Percentiles rank a stretch among this genome's conserved stretches.
phyloP scores from a whole-genome alignment of 441 rosid genomes.

The Erodium texanum region DNA sequence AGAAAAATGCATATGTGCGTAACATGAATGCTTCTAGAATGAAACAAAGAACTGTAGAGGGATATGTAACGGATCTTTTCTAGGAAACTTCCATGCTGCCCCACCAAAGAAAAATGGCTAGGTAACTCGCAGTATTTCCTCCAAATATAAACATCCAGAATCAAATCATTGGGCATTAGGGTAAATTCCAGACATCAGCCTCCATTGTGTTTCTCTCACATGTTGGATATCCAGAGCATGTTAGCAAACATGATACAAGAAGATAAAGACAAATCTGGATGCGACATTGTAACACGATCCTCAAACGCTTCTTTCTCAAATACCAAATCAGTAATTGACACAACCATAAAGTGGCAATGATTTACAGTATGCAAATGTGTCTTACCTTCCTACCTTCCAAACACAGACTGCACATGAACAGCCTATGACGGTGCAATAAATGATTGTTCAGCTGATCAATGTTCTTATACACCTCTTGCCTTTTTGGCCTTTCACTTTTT shows the following conservation, averaged over 20 bases:
- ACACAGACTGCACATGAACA: slow-evolving; percentile 30
- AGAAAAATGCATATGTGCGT: not conserved
- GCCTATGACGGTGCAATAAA: slow-evolving; percentile 26
- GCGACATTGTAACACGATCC: not conserved
- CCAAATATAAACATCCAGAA: slow-evolving; percentile 4
- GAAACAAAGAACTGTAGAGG: not conserved
- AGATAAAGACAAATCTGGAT: slow-evolving; percentile 1
- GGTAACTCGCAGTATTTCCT: not conserved
- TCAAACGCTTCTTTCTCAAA: not conserved
- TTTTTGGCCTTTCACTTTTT: slow-evolving; percentile 19
- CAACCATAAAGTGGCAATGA: not conserved
- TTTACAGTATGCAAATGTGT: slow-evolving; percentile 4
- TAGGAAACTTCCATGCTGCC: slow-evolving; percentile 3
- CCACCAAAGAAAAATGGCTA: not conserved
- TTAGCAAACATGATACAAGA: not conserved
- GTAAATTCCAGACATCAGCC: slow-evolving; percentile 6
- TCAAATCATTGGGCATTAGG: slow-evolving; percentile 1
- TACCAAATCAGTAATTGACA: not conserved
- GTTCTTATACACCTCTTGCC: slow-evolving; percentile 23
- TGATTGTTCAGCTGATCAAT: slow-evolving; percentile 31
- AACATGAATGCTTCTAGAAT: not conserved
- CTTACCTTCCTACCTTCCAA: slow-evolving; percentile 35
- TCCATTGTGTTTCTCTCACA: not conserved
- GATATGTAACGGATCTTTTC: not conserved
- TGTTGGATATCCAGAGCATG: not conserved